Evolutionary conservation across 2,329 filamentous ascomycete species (phyloP), one percentile per base, ranked within the genome.

Genomic region (Trichophyton benhamiae): DNA sequence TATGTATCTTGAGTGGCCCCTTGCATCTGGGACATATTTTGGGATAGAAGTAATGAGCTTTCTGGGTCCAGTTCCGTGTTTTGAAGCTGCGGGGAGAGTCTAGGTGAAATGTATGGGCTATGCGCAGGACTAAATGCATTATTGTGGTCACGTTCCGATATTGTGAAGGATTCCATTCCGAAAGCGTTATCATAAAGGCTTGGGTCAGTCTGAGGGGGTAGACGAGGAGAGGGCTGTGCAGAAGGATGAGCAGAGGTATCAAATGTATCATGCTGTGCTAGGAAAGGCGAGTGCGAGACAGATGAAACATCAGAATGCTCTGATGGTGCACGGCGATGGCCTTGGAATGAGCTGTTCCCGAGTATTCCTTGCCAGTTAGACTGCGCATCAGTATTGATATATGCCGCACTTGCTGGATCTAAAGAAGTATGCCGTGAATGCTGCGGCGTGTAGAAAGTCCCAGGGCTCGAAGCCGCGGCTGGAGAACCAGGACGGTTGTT

Each of bases 291-390:
- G 25, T 86, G 88, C 22, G 88, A 86, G 15, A 86, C 88, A 17
- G 90, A 95, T 1, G 83, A 96, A 4, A 96, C 86, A 67, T 96
- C 92, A 2, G 91, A 96, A 69, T 87, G 90, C 67, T 96, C 92
- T n/a, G 91, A 96, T 0, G 89, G 88, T 42, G 84, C 86, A 69
- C 91, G 84, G 67, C 91, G 83, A 71, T 96, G 92, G n/a, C 83
- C 80, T 66, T 89, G 87, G 70, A 95, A 96, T 63, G 79, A 76
- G 42, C 77, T 75, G 67, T 81, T 81, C 69, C 77, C 78, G 64
- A 79, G 72, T 70, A 80, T 76, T 38, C 78, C 77, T 62, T 75
- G 73, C 84, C 84, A 87, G 64, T 87, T 84, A 53, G 76, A 75
- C 57, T 77, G 75, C 53, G 76, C 75, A 53, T 77, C 72, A 15